phyloP scores from a whole-genome alignment of 1,284 basidiomycete genomes.

The Papiliotrema flavescens region DNA sequence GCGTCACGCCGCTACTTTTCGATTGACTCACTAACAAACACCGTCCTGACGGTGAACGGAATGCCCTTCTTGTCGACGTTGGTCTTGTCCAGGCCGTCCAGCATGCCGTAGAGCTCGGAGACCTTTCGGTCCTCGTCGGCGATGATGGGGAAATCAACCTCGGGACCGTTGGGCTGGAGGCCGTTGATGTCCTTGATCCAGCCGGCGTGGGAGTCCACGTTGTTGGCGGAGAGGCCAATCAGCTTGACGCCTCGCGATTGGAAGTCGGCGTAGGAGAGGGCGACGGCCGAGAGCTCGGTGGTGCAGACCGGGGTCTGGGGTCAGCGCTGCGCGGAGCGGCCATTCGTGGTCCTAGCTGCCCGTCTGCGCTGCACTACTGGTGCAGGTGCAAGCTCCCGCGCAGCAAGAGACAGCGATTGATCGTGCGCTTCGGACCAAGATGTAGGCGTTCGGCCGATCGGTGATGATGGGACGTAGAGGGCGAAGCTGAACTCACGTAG shows the following conservation, averaged over 20 bases:
- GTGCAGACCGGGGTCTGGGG: constrained; percentile 44
- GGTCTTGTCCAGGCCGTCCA: constrained; percentile 80
- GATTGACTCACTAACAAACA: constrained; percentile 67
- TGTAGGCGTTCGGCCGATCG: no score
- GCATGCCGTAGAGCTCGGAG: constrained; percentile 70
- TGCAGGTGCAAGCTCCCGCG: no score
- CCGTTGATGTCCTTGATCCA: constrained; percentile 95
- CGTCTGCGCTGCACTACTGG: no score
- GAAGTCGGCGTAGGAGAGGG: constrained; percentile 82
- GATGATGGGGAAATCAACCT: constrained; percentile 91
- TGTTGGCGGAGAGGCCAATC: constrained; percentile 80
- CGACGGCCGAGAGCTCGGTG: constrained; percentile 94
- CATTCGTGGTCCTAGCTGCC: no score
- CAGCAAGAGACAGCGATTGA: no score
- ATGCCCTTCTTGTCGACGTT: constrained; percentile 80
- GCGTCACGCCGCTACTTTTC: no score
- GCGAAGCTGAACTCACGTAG: constrained; percentile 32
- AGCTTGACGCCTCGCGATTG: constrained; percentile 76
- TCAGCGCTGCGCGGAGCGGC: no score
- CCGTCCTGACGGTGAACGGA: constrained; percentile 79
- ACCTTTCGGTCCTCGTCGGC: constrained; percentile 86
- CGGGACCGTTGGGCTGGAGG: constrained; percentile 56
- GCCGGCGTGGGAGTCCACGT: constrained; percentile 73
- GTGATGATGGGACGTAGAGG: constrained; percentile 55
- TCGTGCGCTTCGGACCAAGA: no score